phyloP scores from a whole-genome alignment of 768 basidiomycete species.

The Xerocomus potaroensis region DNA sequence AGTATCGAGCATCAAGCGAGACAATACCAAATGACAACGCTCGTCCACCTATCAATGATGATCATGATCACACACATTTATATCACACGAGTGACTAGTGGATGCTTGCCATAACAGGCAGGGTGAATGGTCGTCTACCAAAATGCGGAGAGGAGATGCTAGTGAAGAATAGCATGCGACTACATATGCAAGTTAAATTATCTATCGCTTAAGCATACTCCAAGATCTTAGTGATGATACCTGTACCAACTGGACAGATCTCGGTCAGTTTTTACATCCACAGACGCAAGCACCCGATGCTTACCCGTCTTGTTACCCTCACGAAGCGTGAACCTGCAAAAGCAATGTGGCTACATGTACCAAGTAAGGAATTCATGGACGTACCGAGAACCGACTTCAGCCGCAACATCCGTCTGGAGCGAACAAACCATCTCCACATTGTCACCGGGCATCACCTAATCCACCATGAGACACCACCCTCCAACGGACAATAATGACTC shows the following conservation, averaged over 20 bases:
- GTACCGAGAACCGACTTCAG: constrained; percentile 83
- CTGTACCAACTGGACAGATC: constrained; percentile 71
- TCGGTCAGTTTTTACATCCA: constrained; percentile 9
- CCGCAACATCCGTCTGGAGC: constrained; percentile 80
- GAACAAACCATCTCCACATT: constrained; percentile 90
- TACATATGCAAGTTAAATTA: constrained; percentile 5
- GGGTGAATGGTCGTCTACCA: constrained; percentile 4
- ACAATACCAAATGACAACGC: too few relatives aligned
- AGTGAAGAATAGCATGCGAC: constrained; percentile 9
- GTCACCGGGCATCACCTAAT: constrained; percentile 95
- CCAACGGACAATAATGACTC: constrained; percentile 8
- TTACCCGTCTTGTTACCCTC: constrained; percentile 91
- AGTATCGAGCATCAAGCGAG: too few relatives aligned
- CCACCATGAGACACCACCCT: constrained; percentile 1
- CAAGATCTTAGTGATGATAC: constrained; percentile 85
- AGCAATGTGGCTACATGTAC: too few relatives aligned
- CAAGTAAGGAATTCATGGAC: constrained; percentile 7
- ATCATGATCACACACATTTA: too few relatives aligned
- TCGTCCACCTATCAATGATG: too few relatives aligned
- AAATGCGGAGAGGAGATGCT: constrained; percentile 24
- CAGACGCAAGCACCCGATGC: constrained; percentile 17
- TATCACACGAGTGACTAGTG: not conserved
- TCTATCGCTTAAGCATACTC: constrained; percentile 32
- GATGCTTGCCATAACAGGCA: not conserved
- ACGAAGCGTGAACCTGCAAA: constrained; percentile 73